A percentile compares a stretch with the other conserved stretches of the same genome.
These are phyloP conservation scores for Pseudodiploospora longispora DNA, from an alignment of 2,329 filamentous ascomycete genomes.

Conservation along the genomic window DNA sequence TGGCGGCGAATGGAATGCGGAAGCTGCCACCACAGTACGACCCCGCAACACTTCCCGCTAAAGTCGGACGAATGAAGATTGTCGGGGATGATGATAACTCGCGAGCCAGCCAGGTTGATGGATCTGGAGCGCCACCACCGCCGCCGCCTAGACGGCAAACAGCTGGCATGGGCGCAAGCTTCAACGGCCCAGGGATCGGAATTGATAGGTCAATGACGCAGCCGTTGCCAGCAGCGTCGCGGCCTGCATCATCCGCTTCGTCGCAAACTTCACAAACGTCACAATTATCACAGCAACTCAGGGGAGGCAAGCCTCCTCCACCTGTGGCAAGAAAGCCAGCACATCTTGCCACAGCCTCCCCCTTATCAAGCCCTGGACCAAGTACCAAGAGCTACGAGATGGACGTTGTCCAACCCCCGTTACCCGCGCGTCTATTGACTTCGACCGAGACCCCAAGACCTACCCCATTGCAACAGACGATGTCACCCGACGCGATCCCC, in stretches of 20 bases:
- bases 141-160: constrained; percentile 36
- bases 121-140: constrained; percentile 31
- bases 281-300: constrained; percentile 22
- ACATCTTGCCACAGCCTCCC: constrained; percentile 34
- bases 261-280: constrained; percentile 20
- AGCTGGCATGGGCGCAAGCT: constrained; percentile 11
- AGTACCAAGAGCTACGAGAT: constrained; percentile 7
- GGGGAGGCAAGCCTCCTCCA: constrained; percentile 36
- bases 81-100: constrained; percentile 31
- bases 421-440: constrained; percentile 7
- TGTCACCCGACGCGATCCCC: constrained; percentile 4
- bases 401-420: constrained; percentile 7
- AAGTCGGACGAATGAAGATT: constrained; percentile 35
- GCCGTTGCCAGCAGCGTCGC: constrained; percentile 19
- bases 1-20: constrained; percentile 37
- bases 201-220: constrained; percentile 18
- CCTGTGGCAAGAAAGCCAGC: constrained; percentile 57
- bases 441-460: neutral
- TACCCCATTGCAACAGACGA: constrained; percentile 8
- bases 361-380: constrained; percentile 9
- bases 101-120: constrained; percentile 4
- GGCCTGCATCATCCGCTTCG: constrained; percentile 28
- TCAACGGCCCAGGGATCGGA: constrained; percentile 6
- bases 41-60: constrained; percentile 35
- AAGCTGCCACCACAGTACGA: constrained; percentile 47